phyloP scores from a whole-genome alignment of 1,139 yeast species.

The Spencermartinsiella ligniputridi region DNA sequence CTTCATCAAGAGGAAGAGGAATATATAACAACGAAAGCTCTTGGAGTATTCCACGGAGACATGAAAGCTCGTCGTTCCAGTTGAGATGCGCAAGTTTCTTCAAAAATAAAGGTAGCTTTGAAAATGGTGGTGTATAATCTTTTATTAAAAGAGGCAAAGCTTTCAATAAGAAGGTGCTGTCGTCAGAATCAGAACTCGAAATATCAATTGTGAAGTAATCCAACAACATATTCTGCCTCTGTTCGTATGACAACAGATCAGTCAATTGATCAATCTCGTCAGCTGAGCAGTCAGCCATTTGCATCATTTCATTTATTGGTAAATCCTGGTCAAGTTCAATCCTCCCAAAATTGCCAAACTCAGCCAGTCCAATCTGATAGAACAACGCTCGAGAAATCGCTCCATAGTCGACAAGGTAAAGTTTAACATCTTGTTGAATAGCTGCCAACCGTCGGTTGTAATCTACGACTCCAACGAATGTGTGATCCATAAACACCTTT shows the following conservation, averaged over 20 bases:
- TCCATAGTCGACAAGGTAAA: constrained; percentile 78
- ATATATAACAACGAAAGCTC: constrained; percentile 72
- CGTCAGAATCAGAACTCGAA: constrained; percentile 21
- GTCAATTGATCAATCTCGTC: constrained; percentile 9
- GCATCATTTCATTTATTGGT: neutral
- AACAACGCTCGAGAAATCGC: constrained; percentile 60
- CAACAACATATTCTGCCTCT: constrained; percentile 58
- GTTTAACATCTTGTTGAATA: constrained; percentile 73
- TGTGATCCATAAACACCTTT: constrained; percentile 61
- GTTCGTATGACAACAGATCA: constrained; percentile 13
- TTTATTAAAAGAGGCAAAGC: constrained; percentile 66
- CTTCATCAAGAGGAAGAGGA: constrained; percentile 43
- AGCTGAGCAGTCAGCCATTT: neutral
- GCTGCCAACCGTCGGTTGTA: constrained; percentile 64
- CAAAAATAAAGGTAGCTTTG: constrained; percentile 64
- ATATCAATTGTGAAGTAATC: constrained; percentile 67
- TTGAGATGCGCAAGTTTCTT: constrained; percentile 52
- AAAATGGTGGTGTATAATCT: constrained; percentile 56
- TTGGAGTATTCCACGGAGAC: constrained; percentile 58
- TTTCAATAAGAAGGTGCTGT: constrained; percentile 17
- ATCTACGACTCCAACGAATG: constrained; percentile 83
- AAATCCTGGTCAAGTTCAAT: constrained; percentile 39
- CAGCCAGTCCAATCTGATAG: constrained; percentile 73
- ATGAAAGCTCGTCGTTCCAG: constrained; percentile 62
- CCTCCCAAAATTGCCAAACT: constrained; percentile 79